Evolutionary conservation across 2,329 filamentous ascomycete species (phyloP).

Genomic region (Biscogniauxia mediterranea): DNA sequence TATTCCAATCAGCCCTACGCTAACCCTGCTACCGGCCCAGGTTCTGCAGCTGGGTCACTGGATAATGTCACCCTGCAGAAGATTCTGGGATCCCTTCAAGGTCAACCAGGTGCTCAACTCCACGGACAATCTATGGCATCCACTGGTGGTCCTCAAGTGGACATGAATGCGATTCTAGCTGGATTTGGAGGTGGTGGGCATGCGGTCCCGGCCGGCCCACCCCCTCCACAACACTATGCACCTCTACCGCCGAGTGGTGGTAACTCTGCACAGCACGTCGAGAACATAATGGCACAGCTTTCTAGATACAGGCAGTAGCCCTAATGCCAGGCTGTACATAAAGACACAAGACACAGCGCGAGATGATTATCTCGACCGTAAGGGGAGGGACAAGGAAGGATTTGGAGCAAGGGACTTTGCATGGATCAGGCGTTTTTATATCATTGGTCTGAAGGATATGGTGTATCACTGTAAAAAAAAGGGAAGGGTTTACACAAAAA

Average conservation of each 20-base stretch:
- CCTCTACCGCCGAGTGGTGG: constrained; percentile 30
- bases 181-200: constrained; percentile 28
- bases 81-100: constrained; percentile 34
- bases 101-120: constrained; percentile 22
- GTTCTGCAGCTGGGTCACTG: constrained; percentile 27
- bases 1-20: constrained; percentile 24
- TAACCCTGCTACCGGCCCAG: constrained; percentile 6
- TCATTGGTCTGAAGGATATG: not conserved
- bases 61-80: constrained; percentile 35
- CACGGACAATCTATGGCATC: constrained; percentile 34
- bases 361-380: not conserved
- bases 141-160: constrained; percentile 25
- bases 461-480: not conserved
- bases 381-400: no score
- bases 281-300: constrained; percentile 74
- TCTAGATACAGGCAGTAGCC: constrained; percentile 59
- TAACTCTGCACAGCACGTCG: constrained; percentile 53
- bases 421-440: not conserved
- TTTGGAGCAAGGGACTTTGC: not conserved
- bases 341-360: not conserved
- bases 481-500: not conserved
- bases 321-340: not conserved
- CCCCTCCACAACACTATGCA: constrained; percentile 23
- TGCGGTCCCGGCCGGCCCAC: constrained; percentile 26
- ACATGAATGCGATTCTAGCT: constrained; percentile 29